Percentiles rank a stretch among this genome's conserved stretches.
Evolutionary conservation across 192 early-diverging fungal species (phyloP).

Genomic region (Backusella macrospora): DNA sequence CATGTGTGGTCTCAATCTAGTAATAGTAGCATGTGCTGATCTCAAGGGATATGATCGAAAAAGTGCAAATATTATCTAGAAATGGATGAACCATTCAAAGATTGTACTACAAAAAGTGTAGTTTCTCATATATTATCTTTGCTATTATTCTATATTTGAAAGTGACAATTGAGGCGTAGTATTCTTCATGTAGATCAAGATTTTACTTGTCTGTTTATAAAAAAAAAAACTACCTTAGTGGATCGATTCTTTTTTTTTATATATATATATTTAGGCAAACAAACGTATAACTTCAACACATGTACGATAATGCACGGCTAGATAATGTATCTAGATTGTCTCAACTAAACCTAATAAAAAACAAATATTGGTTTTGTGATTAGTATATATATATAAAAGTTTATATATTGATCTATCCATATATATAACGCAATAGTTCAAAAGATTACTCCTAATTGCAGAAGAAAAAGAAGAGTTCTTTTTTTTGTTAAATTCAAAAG

Average conservation of each 20-base stretch:
- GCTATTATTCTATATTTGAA: background rate
- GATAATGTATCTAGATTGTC: background rate
- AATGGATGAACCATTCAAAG: constrained; percentile 4
- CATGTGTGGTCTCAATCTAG: background rate
- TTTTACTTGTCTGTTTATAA: background rate
- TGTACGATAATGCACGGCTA: background rate
- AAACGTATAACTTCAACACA: background rate
- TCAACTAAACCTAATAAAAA: background rate
- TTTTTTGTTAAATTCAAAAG: too few relatives aligned
- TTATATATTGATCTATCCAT: too few relatives aligned
- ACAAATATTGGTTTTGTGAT: too few relatives aligned
- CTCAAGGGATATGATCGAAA: background rate
- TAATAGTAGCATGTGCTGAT: background rate
- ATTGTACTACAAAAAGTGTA: background rate
- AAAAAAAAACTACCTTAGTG: background rate
- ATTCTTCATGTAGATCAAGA: background rate
- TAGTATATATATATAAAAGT: background rate
- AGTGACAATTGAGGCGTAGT: background rate
- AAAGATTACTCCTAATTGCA: too few relatives aligned
- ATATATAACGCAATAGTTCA: too few relatives aligned
- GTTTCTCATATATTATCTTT: background rate
- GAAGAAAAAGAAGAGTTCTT: too few relatives aligned
- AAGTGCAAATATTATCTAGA: background rate
- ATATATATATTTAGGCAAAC: too few relatives aligned
- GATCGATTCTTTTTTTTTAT: background rate